These are phyloP conservation scores for Conticribra weissflogii DNA, from an alignment of 108 stramenopile species.

Conservation along the genomic window DNA sequence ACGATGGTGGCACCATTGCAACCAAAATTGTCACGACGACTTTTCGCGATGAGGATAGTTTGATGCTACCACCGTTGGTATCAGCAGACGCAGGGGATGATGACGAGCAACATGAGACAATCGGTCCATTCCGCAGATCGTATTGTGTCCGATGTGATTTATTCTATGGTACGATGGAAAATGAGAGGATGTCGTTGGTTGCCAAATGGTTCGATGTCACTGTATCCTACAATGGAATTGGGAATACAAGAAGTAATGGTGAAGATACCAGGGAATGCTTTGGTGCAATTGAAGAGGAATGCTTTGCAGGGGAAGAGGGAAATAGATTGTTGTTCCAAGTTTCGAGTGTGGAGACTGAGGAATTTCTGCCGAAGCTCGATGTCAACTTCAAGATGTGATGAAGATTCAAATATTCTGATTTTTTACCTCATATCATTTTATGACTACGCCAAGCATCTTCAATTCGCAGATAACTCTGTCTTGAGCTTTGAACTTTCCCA, in stretches of 20 bases:
- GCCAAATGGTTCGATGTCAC: background rate
- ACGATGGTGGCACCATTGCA: too few relatives aligned
- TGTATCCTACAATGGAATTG: background rate
- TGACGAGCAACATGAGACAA: background rate
- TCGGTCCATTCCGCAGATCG: background rate
- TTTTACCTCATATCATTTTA: background rate
- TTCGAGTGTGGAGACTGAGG: background rate
- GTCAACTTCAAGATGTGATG: too few relatives aligned
- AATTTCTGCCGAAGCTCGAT: background rate
- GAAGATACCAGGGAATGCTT: too few relatives aligned
- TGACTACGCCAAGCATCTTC: too few relatives aligned
- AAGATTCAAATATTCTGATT: background rate
- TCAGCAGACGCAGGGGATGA: background rate
- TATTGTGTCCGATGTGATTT: background rate
- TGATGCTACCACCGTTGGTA: too few relatives aligned
- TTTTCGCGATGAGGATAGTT: too few relatives aligned
- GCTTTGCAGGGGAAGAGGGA: background rate
- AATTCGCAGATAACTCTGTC: too few relatives aligned
- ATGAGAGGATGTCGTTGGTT: background rate
- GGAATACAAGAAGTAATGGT: too few relatives aligned
- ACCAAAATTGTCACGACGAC: too few relatives aligned
- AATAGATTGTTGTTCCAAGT: background rate
- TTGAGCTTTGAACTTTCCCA: too few relatives aligned
- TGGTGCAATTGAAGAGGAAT: background rate
- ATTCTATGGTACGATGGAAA: background rate